These are phyloP conservation scores for Puya raimondii DNA, from an alignment of 176 grass and related monocot genomes.

Conservation along the genomic window DNA sequence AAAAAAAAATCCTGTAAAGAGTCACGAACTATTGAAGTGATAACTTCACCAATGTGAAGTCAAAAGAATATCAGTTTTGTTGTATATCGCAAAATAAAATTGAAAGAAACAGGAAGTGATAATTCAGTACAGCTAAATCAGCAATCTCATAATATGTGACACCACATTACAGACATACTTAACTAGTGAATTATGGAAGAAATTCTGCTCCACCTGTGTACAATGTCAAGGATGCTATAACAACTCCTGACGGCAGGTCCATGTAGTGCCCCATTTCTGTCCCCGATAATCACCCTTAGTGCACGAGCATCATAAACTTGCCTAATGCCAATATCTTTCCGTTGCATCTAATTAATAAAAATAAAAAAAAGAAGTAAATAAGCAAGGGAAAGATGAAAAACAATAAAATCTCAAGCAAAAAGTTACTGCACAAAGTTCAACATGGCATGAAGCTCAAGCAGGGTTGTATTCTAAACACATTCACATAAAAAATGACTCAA, in stretches of 20 bases:
- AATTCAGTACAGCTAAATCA: conserved; percentile 8
- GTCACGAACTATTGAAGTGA: background rate
- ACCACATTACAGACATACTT: background rate
- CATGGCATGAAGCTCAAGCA: background rate
- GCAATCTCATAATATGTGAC: conserved; percentile 9
- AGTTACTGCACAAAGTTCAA: background rate
- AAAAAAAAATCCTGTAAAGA: background rate
- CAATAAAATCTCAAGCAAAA: background rate
- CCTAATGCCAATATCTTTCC: conserved; percentile 73
- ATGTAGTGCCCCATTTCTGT: conserved; percentile 84
- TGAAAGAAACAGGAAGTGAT: conserved; percentile 11
- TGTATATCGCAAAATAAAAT: background rate
- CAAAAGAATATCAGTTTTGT: background rate
- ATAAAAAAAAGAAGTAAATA: conserved; percentile 20
- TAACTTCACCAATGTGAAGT: background rate
- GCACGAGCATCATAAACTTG: conserved; percentile 94
- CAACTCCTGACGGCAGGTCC: conserved; percentile 91
- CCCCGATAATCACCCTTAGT: conserved; percentile 87
- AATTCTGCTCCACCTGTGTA: conserved; percentile 54
- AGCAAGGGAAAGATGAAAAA: conserved; percentile 1
- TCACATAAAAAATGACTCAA: background rate
- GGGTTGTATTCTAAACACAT: too few relatives aligned
- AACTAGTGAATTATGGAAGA: conserved; percentile 18
- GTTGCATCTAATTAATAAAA: conserved; percentile 66
- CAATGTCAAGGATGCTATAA: conserved; percentile 82